phyloP scores from a whole-genome alignment of 2,329 filamentous ascomycete species.

The Colletotrichum neosansevieriae region DNA sequence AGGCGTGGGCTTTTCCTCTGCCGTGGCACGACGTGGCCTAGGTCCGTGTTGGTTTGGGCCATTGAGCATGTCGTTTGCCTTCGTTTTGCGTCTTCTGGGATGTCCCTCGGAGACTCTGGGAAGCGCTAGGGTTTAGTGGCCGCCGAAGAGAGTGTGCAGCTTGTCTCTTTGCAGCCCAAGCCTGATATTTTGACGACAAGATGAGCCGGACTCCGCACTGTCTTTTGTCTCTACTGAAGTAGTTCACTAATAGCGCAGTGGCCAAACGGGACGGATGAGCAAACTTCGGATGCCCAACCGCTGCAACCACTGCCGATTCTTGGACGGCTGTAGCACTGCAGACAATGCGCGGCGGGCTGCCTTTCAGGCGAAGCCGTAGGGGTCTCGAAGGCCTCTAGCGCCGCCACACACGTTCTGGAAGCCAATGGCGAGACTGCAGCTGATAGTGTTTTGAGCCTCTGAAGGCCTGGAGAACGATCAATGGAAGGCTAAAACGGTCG shows the following conservation, averaged over 20 bases:
- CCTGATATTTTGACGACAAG: slow-evolving; percentile 14
- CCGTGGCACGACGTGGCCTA: neutral
- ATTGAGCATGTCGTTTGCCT: slow-evolving; percentile 4
- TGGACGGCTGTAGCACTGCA: neutral
- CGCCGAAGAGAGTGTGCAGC: slow-evolving; percentile 30
- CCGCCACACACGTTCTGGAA: slow-evolving; percentile 17
- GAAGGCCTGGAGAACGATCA: slow-evolving; percentile 11
- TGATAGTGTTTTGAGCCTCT: neutral
- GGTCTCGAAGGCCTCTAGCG: slow-evolving; percentile 25
- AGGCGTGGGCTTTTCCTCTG: too few relatives aligned
- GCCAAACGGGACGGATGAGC: slow-evolving; percentile 5
- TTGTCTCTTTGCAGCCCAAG: slow-evolving; percentile 25
- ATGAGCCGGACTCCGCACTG: slow-evolving; percentile 10
- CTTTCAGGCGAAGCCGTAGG: slow-evolving; percentile 12
- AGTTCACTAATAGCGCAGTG: neutral
- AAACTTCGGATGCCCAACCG: slow-evolving; percentile 31
- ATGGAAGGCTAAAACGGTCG: slow-evolving; percentile 27
- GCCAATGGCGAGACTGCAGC: slow-evolving; percentile 9
- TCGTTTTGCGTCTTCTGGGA: slow-evolving; percentile 30
- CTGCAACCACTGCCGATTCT: slow-evolving; percentile 3
- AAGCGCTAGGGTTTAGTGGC: slow-evolving; percentile 32
- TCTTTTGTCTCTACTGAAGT: neutral
- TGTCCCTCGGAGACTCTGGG: slow-evolving; percentile 35
- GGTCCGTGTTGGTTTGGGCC: slow-evolving; percentile 7
- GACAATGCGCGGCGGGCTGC: too few relatives aligned